phyloP scores from a whole-genome alignment of 176 grass and related monocot species.

The Typha latifolia region DNA sequence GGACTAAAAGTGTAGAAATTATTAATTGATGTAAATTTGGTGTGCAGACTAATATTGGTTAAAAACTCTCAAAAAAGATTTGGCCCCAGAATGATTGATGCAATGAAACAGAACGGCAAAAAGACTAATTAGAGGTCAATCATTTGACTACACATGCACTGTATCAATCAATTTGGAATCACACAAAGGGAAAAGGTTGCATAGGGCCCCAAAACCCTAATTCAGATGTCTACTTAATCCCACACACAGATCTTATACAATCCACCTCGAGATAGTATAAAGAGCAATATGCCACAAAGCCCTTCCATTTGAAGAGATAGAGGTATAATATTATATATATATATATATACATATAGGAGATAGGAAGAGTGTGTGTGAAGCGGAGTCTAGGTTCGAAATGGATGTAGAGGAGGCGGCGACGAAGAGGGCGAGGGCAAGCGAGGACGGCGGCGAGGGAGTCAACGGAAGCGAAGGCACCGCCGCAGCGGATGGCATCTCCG shows the following conservation, averaged over 20 bases:
- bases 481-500: constrained; percentile 66
- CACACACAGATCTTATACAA: background rate
- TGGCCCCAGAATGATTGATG: too few relatives aligned
- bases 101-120: too few relatives aligned
- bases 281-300: background rate
- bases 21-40: too few relatives aligned
- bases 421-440: constrained; percentile 29
- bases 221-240: background rate
- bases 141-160: too few relatives aligned
- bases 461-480: background rate
- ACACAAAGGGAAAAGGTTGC: too few relatives aligned
- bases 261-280: too few relatives aligned
- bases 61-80: too few relatives aligned
- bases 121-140: too few relatives aligned
- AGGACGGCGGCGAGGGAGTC: constrained; percentile 16
- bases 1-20: too few relatives aligned
- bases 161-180: too few relatives aligned
- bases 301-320: background rate
- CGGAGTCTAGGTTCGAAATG: constrained; percentile 6
- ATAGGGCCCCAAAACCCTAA: background rate
- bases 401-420: constrained; percentile 8
- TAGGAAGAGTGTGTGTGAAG: background rate
- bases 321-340: background rate
- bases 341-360: background rate
- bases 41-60: too few relatives aligned